phyloP scores from a whole-genome alignment of 2,329 filamentous ascomycete species.

The Dothistroma pini region DNA sequence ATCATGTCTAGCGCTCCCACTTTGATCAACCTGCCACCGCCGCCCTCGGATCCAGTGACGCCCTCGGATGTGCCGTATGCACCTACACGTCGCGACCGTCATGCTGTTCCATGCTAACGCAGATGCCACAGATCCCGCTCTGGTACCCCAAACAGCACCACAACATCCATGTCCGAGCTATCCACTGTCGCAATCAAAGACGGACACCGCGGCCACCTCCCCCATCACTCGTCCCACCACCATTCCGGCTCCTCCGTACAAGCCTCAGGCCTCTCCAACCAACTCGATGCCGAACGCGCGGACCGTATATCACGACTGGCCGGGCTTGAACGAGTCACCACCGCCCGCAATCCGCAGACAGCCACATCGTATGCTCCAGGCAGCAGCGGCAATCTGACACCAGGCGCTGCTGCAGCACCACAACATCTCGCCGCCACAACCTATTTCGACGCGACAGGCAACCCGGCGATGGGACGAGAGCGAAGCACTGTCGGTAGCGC shows the following conservation, averaged over 20 bases:
- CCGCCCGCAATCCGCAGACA: conserved; percentile 54
- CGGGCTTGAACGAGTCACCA: conserved; percentile 82
- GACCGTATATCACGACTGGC: conserved; percentile 90
- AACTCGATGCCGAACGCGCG: conserved; percentile 53
- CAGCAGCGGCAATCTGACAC: conserved; percentile 34
- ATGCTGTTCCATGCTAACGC: neutral
- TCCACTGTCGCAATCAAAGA: conserved; percentile 97
- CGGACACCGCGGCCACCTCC: conserved; percentile 78
- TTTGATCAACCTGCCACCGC: conserved; percentile 78
- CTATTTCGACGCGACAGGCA: conserved; percentile 77
- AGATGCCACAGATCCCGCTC: conserved; percentile 46
- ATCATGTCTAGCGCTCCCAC: conserved; percentile 54
- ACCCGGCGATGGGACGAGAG: conserved; percentile 64
- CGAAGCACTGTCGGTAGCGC: conserved; percentile 86
- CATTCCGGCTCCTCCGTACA: conserved; percentile 40
- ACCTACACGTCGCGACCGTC: neutral
- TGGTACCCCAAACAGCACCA: conserved; percentile 88
- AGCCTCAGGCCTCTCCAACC: conserved; percentile 50
- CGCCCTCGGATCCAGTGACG: conserved; percentile 76
- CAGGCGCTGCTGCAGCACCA: conserved; percentile 29
- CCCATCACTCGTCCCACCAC: conserved; percentile 52
- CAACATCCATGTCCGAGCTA: conserved; percentile 84
- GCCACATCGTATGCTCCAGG: conserved; percentile 39
- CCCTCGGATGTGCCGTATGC: conserved; percentile 83
- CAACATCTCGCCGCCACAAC: conserved; percentile 42